These are phyloP conservation scores for Drosera spatulata DNA, from an alignment of 179 eudicot genomes.

Conservation along the genomic window DNA sequence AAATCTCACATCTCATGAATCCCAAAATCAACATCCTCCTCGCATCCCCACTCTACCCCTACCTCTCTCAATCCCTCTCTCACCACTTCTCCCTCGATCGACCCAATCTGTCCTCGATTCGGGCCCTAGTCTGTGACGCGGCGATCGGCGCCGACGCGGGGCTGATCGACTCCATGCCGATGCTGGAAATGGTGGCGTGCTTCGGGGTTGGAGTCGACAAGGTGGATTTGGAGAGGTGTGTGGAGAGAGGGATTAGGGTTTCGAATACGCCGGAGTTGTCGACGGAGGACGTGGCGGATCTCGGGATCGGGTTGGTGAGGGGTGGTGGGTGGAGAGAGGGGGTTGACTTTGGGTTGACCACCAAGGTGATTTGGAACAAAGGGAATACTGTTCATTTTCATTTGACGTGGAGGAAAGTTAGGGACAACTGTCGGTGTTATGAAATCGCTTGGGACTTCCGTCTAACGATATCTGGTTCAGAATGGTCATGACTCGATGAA, in stretches of 20 bases:
- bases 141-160: slow-evolving; percentile 17
- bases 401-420: not conserved
- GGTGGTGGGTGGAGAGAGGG: slow-evolving; percentile 48
- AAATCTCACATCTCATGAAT: no score
- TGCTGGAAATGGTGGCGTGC: slow-evolving; percentile 57
- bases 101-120: no score
- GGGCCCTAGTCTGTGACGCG: slow-evolving; percentile 7
- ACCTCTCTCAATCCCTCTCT: no score
- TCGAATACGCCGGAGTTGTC: slow-evolving; percentile 67
- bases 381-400: not conserved
- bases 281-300: slow-evolving; percentile 82
- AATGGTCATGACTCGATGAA: no score
- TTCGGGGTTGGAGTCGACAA: slow-evolving; percentile 67
- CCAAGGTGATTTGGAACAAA: slow-evolving; percentile 25
- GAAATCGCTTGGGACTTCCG: not conserved
- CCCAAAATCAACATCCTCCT: no score
- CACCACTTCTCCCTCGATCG: no score
- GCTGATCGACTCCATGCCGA: slow-evolving; percentile 57
- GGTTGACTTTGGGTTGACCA: slow-evolving; percentile 53
- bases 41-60: no score
- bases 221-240: slow-evolving; percentile 58
- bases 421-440: slow-evolving; percentile 1
- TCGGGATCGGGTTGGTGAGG: slow-evolving; percentile 54
- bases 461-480: no score
- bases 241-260: slow-evolving; percentile 63